These are phyloP conservation scores for Bretziella fagacearum DNA, from an alignment of 2,329 filamentous ascomycete genomes.

Conservation along the genomic window DNA sequence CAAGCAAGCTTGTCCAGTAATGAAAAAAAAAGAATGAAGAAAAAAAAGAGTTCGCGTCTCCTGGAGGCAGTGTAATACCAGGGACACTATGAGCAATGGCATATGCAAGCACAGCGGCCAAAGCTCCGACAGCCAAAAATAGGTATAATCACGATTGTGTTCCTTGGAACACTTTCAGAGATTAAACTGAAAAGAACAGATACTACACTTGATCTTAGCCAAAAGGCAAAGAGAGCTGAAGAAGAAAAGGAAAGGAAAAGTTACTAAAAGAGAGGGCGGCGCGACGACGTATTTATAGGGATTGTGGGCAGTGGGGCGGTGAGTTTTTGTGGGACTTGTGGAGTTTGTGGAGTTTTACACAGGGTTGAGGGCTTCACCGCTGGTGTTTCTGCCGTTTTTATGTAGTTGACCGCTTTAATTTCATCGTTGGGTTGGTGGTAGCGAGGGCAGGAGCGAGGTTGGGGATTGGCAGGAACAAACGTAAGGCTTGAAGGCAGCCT, in stretches of 20 bases:
- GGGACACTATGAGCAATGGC: constrained; percentile 14
- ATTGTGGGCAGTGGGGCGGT: background rate
- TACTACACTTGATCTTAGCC: constrained; percentile 91
- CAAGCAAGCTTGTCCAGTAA: constrained; percentile 9
- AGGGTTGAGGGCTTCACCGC: background rate
- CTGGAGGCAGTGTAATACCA: constrained; percentile 17
- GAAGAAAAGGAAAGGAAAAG: constrained; percentile 13
- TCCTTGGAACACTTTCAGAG: constrained; percentile 68
- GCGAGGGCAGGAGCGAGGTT: background rate
- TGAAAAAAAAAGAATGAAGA: constrained; percentile 13
- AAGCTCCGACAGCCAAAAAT: constrained; percentile 33
- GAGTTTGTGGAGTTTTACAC: too few relatives aligned
- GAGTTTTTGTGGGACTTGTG: background rate
- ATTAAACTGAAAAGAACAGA: constrained; percentile 98
- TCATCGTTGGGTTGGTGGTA: too few relatives aligned
- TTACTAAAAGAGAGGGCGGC: constrained; percentile 1
- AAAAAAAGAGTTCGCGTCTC: constrained; percentile 15
- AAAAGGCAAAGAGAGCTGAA: constrained; percentile 26
- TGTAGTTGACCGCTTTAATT: too few relatives aligned
- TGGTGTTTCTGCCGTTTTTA: too few relatives aligned
- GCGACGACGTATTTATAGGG: constrained; percentile 8
- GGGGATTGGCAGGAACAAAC: background rate
- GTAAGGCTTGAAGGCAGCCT: background rate
- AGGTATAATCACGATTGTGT: constrained; percentile 64
- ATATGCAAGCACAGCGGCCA: constrained; percentile 16